These are phyloP conservation scores for Phialophora chinensis DNA, from an alignment of 2,329 filamentous ascomycete species.

Conservation along the genomic window DNA sequence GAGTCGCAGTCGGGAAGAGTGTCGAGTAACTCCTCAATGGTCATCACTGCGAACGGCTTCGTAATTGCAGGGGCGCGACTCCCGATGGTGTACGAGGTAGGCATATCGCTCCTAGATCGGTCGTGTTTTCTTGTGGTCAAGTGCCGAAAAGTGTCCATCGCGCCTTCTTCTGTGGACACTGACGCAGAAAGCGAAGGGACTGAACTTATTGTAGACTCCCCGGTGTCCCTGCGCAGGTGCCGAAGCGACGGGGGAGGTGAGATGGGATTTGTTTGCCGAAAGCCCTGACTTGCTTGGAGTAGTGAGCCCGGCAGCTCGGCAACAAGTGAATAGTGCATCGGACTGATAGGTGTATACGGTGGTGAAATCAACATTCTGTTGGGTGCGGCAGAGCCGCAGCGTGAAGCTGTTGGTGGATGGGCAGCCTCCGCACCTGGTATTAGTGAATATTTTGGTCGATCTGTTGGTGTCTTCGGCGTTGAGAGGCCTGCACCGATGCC, in stretches of 20 bases:
- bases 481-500: constrained; percentile 19
- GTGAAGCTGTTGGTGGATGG: constrained; percentile 18
- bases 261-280: constrained; percentile 32
- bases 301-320: constrained; percentile 34
- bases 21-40: constrained; percentile 33
- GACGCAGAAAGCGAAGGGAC: constrained; percentile 26
- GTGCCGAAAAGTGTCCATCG: constrained; percentile 31
- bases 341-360: constrained; percentile 26
- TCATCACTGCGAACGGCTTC: constrained; percentile 33
- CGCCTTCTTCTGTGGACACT: constrained; percentile 22
- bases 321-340: constrained; percentile 19
- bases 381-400: constrained; percentile 23
- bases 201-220: constrained; percentile 25
- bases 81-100: constrained; percentile 23
- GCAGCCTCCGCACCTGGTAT: background rate
- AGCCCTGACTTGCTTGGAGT: constrained; percentile 33
- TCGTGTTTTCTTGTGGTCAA: constrained; percentile 33
- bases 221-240: constrained; percentile 26
- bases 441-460: constrained; percentile 13
- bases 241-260: constrained; percentile 33
- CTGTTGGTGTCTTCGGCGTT: constrained; percentile 32
- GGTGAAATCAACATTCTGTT: constrained; percentile 13
- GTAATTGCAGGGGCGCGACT: constrained; percentile 24
- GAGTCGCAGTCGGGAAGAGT: constrained; percentile 24
- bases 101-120: constrained; percentile 25